Evolutionary conservation across 2,329 filamentous ascomycete species (phyloP).

Genomic region (Neurospora sp.): DNA sequence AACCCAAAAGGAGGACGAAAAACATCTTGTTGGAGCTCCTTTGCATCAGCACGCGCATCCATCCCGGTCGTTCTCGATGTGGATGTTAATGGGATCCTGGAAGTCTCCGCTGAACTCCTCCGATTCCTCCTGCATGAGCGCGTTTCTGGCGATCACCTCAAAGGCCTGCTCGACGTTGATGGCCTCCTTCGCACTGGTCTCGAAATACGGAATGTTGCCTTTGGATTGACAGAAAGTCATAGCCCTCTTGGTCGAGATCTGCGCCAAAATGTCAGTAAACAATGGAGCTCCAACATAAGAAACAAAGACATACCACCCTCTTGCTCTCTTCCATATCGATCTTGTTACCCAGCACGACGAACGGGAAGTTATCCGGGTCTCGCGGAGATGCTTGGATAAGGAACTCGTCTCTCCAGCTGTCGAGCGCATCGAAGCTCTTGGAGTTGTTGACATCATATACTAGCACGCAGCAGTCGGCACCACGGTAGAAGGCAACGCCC

Average conservation of each 20-base stretch:
- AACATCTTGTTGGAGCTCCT: background rate
- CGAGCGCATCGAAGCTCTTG: slow-evolving; percentile 96
- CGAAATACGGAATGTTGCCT: slow-evolving; percentile 95
- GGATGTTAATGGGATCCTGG: slow-evolving; percentile 95
- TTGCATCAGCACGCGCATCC: slow-evolving; percentile 74
- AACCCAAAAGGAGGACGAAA: slow-evolving; percentile 1
- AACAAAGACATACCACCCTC: slow-evolving; percentile 56
- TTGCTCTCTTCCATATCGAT: slow-evolving; percentile 98
- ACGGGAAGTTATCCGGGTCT: slow-evolving; percentile 95
- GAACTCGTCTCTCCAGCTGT: slow-evolving; percentile 98
- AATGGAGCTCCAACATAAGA: background rate
- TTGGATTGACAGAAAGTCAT: slow-evolving; percentile 98
- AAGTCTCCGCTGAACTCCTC: slow-evolving; percentile 97
- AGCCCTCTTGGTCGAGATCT: slow-evolving; percentile 91
- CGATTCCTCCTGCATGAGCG: slow-evolving; percentile 90
- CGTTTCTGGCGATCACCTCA: slow-evolving; percentile 90
- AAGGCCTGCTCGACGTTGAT: slow-evolving; percentile 87
- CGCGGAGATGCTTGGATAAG: slow-evolving; percentile 93
- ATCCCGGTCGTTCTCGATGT: slow-evolving; percentile 86
- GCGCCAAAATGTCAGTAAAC: slow-evolving; percentile 12
- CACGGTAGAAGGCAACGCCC: slow-evolving; percentile 93
- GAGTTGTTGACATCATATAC: slow-evolving; percentile 99
- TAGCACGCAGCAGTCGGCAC: slow-evolving; percentile 93
- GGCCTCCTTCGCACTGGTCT: slow-evolving; percentile 97
- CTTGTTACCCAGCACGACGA: slow-evolving; percentile 97